phyloP scores from a whole-genome alignment of 768 basidiomycete genomes.

The Melanogaster broomeanus region DNA sequence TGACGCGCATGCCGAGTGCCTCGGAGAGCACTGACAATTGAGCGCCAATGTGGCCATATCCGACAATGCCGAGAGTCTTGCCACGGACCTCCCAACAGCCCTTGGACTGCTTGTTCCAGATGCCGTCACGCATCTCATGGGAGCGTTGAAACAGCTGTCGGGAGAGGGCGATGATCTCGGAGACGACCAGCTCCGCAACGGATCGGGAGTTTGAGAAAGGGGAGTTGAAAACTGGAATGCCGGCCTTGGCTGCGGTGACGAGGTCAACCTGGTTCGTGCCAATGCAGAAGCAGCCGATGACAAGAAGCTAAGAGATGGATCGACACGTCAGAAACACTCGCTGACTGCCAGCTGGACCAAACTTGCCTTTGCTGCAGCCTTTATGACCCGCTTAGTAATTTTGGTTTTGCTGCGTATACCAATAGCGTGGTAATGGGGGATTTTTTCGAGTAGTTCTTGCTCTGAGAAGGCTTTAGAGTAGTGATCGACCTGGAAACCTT shows the following conservation, averaged over 20 bases:
- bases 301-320: slow-evolving; percentile 66
- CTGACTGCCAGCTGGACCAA: neutral
- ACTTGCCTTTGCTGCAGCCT: slow-evolving; percentile 81
- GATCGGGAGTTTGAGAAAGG: slow-evolving; percentile 99
- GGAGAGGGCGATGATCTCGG: slow-evolving; percentile 91
- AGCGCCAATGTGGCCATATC: slow-evolving; percentile 97
- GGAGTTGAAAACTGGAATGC: slow-evolving; percentile 98
- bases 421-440: slow-evolving; percentile 86
- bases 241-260: slow-evolving; percentile 73
- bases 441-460: slow-evolving; percentile 85
- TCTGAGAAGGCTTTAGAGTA: slow-evolving; percentile 84
- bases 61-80: slow-evolving; percentile 96
- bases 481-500: slow-evolving; percentile 94
- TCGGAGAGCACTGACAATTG: slow-evolving; percentile 97
- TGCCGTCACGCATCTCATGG: slow-evolving; percentile 82
- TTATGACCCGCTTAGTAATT: slow-evolving; percentile 87
- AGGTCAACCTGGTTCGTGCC: slow-evolving; percentile 99
- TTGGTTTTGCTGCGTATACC: slow-evolving; percentile 98
- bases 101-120: slow-evolving; percentile 99
- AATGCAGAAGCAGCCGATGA: slow-evolving; percentile 99
- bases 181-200: slow-evolving; percentile 96
- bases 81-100: slow-evolving; percentile 98
- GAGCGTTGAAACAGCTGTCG: slow-evolving; percentile 91
- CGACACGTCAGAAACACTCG: neutral
- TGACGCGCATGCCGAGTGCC: slow-evolving; percentile 91